A percentile compares a stretch with the other conserved stretches of the same genome.
These are phyloP conservation scores for Pseudonitzschia pungens DNA, from an alignment of 108 stramenopile species.

Conservation along the genomic window DNA sequence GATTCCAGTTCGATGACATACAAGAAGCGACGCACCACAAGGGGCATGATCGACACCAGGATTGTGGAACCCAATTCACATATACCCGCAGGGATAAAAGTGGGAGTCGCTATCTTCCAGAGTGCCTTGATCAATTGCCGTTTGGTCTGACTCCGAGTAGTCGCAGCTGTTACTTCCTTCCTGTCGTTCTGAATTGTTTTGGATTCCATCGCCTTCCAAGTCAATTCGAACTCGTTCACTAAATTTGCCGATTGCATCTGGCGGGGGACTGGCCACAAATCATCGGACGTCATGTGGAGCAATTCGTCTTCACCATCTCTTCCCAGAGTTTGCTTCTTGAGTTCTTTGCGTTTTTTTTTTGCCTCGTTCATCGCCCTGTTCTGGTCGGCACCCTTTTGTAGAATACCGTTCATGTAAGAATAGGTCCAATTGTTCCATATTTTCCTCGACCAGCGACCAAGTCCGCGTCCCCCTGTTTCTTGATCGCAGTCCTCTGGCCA, in stretches of 20 bases:
- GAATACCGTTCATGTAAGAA: slow-evolving; percentile 53
- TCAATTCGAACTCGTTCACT: slow-evolving; percentile 27
- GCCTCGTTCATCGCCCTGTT: slow-evolving; percentile 2
- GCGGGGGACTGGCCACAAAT: slow-evolving; percentile 54
- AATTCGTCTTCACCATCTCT: not conserved
- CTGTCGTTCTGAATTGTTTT: not conserved
- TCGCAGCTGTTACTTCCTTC: not conserved
- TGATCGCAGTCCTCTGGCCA: slow-evolving; percentile 2
- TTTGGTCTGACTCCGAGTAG: not conserved
- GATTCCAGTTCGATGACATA: slow-evolving; percentile 51
- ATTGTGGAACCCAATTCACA: slow-evolving; percentile 70
- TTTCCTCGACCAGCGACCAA: not conserved
- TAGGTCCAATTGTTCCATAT: slow-evolving; percentile 45
- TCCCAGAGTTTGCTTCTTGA: not conserved
- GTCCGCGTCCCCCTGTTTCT: not conserved
- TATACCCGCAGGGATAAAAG: slow-evolving; percentile 69
- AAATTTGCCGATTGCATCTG: slow-evolving; percentile 40
- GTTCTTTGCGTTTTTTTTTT: not conserved
- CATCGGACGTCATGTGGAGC: slow-evolving; percentile 39
- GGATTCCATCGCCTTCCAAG: slow-evolving; percentile 1
- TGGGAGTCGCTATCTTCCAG: slow-evolving; percentile 52
- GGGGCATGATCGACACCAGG: slow-evolving; percentile 64
- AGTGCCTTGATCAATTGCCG: slow-evolving; percentile 41
- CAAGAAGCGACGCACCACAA: slow-evolving; percentile 71
- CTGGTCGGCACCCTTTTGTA: slow-evolving; percentile 39